These are phyloP conservation scores for Fusarium equiseti DNA, from an alignment of 2,329 filamentous ascomycete genomes.

Conservation along the genomic window DNA sequence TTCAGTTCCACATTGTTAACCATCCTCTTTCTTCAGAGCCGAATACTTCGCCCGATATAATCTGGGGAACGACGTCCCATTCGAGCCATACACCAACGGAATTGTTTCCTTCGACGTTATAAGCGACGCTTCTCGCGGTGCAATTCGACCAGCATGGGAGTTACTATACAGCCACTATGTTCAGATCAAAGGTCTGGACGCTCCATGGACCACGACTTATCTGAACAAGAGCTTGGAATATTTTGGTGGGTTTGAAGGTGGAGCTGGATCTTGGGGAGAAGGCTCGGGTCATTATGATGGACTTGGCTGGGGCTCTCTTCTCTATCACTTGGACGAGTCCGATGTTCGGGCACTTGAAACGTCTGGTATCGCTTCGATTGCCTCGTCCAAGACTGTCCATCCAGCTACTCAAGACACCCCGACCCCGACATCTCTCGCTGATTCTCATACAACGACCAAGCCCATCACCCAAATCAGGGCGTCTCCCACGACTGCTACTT, in stretches of 20 bases:
- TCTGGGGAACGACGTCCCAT: slow-evolving; percentile 30
- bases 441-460: not conserved
- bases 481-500: not conserved
- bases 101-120: slow-evolving; percentile 17
- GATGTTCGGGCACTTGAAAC: not conserved
- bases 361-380: not conserved
- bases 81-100: slow-evolving; percentile 34
- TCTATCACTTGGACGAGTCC: not conserved
- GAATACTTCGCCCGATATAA: slow-evolving; percentile 36
- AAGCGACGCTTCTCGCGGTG: slow-evolving; percentile 17
- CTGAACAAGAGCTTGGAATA: slow-evolving; percentile 2
- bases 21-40: not conserved
- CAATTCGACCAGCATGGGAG: slow-evolving; percentile 9
- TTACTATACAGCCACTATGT: slow-evolving; percentile 32
- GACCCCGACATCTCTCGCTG: not conserved
- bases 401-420: not conserved
- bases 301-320: slow-evolving; percentile 10
- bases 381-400: not conserved
- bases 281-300: not conserved
- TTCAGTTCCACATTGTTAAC: not conserved
- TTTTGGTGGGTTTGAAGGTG: not conserved
- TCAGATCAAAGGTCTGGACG: slow-evolving; percentile 23
- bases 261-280: not conserved
- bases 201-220: slow-evolving; percentile 32
- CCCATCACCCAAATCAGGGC: not conserved